phyloP scores from a whole-genome alignment of 805 yeast genomes.

The Metschnikowia santaceciliae region DNA sequence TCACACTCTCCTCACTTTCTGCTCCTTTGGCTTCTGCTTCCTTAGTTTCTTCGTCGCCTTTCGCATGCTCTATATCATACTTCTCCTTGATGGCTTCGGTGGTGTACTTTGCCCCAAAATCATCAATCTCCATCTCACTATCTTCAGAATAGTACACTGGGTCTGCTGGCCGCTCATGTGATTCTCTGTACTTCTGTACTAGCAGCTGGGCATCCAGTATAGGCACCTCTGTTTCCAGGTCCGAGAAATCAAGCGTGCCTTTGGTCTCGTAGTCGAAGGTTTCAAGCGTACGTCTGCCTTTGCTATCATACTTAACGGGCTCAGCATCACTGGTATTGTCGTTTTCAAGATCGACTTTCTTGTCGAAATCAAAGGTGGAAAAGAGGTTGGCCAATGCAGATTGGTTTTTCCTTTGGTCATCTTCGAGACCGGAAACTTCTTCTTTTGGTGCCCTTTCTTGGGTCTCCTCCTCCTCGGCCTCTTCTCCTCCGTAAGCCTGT shows the following conservation, averaged over 20 bases:
- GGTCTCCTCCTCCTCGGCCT: too few relatives aligned
- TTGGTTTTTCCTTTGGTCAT: constrained; percentile 32
- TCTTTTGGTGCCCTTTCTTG: too few relatives aligned
- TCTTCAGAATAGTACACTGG: constrained; percentile 37
- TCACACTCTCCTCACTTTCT: background rate
- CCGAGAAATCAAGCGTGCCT: constrained; percentile 20
- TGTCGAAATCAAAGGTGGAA: constrained; percentile 48
- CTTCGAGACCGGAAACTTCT: background rate
- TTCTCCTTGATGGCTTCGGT: constrained; percentile 27
- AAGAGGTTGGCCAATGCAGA: constrained; percentile 48
- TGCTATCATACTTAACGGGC: constrained; percentile 42
- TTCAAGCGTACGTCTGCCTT: constrained; percentile 33
- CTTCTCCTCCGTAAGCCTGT: background rate
- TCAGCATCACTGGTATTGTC: constrained; percentile 31
- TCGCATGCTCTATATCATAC: constrained; percentile 25
- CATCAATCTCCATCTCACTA: constrained; percentile 35
- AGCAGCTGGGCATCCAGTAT: constrained; percentile 10
- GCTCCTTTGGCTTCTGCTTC: background rate
- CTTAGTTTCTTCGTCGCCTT: constrained; percentile 3
- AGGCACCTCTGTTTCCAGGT: constrained; percentile 19
- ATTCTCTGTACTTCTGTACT: constrained; percentile 16
- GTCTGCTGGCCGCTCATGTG: constrained; percentile 23
- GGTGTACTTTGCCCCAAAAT: constrained; percentile 20
- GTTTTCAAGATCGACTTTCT: constrained; percentile 38
- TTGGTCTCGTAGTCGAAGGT: constrained; percentile 34